phyloP scores from a whole-genome alignment of 129 eudicot genomes.

The Lactuca saligna region DNA sequence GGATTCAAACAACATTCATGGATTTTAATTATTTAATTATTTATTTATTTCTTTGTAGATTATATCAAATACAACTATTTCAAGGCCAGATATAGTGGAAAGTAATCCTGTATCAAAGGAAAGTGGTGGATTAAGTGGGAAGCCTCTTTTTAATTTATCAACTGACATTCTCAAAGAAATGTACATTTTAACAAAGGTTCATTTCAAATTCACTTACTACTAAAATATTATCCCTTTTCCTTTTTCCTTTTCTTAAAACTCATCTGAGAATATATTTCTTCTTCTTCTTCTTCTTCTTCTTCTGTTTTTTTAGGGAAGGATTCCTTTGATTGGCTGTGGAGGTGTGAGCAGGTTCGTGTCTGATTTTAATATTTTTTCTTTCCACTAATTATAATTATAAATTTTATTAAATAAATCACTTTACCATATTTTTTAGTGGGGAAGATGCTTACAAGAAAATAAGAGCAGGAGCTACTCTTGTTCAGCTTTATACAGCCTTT shows the following conservation, averaged over 20 bases:
- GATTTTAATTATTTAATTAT: conserved; percentile 10
- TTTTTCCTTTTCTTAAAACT: neutral
- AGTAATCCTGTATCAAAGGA: conserved; percentile 67
- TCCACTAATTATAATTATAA: neutral
- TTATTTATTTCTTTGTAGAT: conserved; percentile 53
- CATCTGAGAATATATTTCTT: conserved; percentile 12
- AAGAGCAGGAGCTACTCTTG: conserved; percentile 94
- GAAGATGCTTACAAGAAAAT: conserved; percentile 95
- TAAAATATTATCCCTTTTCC: neutral
- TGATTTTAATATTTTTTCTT: conserved; percentile 1
- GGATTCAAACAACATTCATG: conserved; percentile 14
- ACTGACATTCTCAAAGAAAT: conserved; percentile 77
- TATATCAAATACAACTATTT: conserved; percentile 87
- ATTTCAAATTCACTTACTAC: conserved; percentile 2
- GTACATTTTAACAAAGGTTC: conserved; percentile 88
- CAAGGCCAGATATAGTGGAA: conserved; percentile 72
- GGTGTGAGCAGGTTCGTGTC: conserved; percentile 78
- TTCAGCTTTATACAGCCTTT: conserved; percentile 92
- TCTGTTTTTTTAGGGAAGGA: conserved; percentile 51
- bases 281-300: neutral
- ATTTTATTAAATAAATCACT: neutral
- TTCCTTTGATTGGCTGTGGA: conserved; percentile 95
- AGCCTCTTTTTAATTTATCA: conserved; percentile 81
- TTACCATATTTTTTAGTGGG: conserved; percentile 48
- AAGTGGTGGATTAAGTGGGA: conserved; percentile 96